Percentiles rank a stretch among this genome's conserved stretches.
These are phyloP conservation scores for Camptophora hylomeconis DNA, from an alignment of 2,329 filamentous ascomycete genomes.

Conservation along the genomic window DNA sequence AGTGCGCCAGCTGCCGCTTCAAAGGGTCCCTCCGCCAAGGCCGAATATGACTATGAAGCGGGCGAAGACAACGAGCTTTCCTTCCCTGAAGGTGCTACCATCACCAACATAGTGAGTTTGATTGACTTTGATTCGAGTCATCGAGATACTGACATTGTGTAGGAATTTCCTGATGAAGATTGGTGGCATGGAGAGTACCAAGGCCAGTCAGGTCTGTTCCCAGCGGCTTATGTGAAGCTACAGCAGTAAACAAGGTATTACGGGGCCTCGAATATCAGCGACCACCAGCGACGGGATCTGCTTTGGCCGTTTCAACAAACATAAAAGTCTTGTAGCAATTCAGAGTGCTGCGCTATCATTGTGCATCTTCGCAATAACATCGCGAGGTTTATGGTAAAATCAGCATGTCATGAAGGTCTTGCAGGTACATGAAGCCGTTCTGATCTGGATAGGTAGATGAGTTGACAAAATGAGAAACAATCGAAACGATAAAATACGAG, in stretches of 20 bases:
- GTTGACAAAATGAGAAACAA: no score
- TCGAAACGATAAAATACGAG: no score
- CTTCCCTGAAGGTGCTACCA: slow-evolving; percentile 79
- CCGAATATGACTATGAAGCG: slow-evolving; percentile 91
- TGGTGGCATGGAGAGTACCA: slow-evolving; percentile 93
- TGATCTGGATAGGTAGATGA: no score
- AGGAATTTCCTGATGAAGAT: slow-evolving; percentile 95
- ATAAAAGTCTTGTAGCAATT: no score
- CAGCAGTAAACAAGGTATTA: slow-evolving; percentile 23
- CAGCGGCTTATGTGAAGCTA: slow-evolving; percentile 37
- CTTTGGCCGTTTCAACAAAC: no score
- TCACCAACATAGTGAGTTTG: slow-evolving; percentile 59
- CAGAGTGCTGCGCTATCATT: no score
- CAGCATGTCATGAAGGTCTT: no score
- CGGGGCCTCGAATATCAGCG: no score
- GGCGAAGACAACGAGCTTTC: slow-evolving; percentile 80
- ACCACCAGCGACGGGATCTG: no score
- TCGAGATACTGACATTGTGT: slow-evolving; percentile 17
- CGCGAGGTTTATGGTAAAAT: no score
- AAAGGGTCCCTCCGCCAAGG: slow-evolving; percentile 57
- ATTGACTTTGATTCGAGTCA: slow-evolving; percentile 1
- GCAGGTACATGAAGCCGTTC: no score
- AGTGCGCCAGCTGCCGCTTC: slow-evolving; percentile 19
- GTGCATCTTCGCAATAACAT: no score
- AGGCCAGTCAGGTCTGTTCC: slow-evolving; percentile 71